Evolutionary conservation across 164 flowering plant genomes (phyloP), one percentile per base, ranked within the genome.

Genomic region (Aristolochia fimbriata): DNA sequence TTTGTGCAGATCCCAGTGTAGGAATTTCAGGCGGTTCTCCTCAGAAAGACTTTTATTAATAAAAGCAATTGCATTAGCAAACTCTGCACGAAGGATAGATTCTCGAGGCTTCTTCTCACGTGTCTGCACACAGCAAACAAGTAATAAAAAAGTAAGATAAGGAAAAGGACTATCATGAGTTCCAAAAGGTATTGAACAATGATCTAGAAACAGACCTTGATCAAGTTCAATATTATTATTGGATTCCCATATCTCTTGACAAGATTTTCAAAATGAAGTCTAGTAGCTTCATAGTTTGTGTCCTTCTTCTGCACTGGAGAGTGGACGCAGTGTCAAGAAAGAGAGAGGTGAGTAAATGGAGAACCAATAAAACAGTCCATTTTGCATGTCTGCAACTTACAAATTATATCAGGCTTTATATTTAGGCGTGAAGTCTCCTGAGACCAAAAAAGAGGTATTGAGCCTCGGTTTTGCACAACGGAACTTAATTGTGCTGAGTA

Each of bases 381-480:
- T 46, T 14, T 58, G 19, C 9, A 37, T 27, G 25, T 1, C 2
- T 22, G 59, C 52, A 41, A 67, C 85, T 64, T 81, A 94, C 99
- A 76, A 62, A 73, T 82, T 31, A 94, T 94, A 65, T 84, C 90
- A 47, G 99, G 99, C 73, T 77, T 85, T 51, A 88, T 72, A 74
- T 81, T 87, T 71, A 94, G 69, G 58, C 88, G 76, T 15, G 99
- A 91, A 59, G 97, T 85, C 66, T 91, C 97, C 65, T 94, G 99
- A 15, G 99, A 91, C 99, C 99, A 94, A 68, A 85, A 91, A 63
- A 94, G 97, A 20, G 99, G 99, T 56, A 94, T 91, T 21, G 99
- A 94, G 47, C 99, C 99, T 59, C 99, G 76, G 60, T 75, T 78
- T 73, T 94, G 99, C 65, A 91, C 96, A 64, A 88, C 81, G 62